Conservation (phyloP, 2,329 filamentous ascomycete genomes). For the Penicillium sp. region DNA sequence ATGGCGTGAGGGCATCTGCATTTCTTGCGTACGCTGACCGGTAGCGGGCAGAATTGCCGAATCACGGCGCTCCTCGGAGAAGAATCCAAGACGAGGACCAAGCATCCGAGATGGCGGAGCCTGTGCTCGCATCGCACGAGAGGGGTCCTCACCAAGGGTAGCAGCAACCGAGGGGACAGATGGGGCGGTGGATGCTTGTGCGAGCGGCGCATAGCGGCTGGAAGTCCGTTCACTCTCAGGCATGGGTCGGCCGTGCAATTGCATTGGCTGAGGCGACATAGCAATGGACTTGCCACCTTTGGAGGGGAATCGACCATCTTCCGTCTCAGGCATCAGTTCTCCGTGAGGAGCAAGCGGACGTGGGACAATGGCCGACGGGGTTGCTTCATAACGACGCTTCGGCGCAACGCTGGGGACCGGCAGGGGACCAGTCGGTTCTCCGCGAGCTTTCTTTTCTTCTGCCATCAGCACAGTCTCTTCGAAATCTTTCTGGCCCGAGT, state of each 20-base stretch:
- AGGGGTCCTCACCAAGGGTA: conserved; percentile 37
- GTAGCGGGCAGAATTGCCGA: conserved; percentile 28
- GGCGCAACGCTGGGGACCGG: conserved; percentile 47
- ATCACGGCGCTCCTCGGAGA: conserved; percentile 45
- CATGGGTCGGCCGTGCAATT: conserved; percentile 34
- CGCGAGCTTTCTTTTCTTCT: conserved; percentile 47
- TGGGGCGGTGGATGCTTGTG: conserved; percentile 38
- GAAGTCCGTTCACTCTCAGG: conserved; percentile 39
- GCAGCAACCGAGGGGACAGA: conserved; percentile 27
- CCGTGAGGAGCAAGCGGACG: conserved; percentile 46
- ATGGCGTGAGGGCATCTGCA: conserved; percentile 34
- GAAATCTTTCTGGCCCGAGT: conserved; percentile 47
- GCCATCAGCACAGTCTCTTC: conserved; percentile 46
- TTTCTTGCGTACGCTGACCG: conserved; percentile 31
- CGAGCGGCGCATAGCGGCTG: conserved; percentile 40
- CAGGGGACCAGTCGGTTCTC: conserved; percentile 46
- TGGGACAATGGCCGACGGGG: conserved; percentile 44
- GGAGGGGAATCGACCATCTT: conserved; percentile 32
- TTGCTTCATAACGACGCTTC: conserved; percentile 52
- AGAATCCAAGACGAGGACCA: conserved; percentile 49
- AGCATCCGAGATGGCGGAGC: conserved; percentile 29
- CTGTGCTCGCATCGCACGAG: conserved; percentile 35
- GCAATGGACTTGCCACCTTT: conserved; percentile 34
- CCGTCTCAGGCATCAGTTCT: conserved; percentile 37
- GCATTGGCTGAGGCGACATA: conserved; percentile 33